These are phyloP conservation scores for Heimioporus sp. DNA, from an alignment of 768 basidiomycete genomes.

Conservation along the genomic window DNA sequence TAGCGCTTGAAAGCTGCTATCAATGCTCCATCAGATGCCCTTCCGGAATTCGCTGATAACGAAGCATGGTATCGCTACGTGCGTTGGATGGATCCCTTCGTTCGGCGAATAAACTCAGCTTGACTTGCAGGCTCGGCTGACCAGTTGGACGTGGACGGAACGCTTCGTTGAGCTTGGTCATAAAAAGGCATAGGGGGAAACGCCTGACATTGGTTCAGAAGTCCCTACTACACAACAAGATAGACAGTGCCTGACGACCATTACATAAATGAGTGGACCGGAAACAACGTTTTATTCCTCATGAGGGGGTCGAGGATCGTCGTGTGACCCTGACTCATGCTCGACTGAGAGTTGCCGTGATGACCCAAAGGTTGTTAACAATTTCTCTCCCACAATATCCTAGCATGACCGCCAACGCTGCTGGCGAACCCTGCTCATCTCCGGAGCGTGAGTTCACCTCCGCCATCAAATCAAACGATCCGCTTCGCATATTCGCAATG, in stretches of 20 bases:
- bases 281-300: constrained; percentile 12
- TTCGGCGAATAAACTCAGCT: background rate
- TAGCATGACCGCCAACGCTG: constrained; percentile 7
- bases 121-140: constrained; percentile 14
- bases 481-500: constrained; percentile 6
- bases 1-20: constrained; percentile 36
- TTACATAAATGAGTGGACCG: background rate
- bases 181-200: constrained; percentile 2
- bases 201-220: background rate
- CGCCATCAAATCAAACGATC: constrained; percentile 19
- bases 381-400: background rate
- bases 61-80: constrained; percentile 36
- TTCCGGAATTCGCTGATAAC: constrained; percentile 34
- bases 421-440: background rate
- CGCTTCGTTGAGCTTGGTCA: constrained; percentile 24
- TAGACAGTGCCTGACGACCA: too few relatives aligned
- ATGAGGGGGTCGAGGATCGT: background rate
- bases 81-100: constrained; percentile 1
- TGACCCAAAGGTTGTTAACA: background rate
- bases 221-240: background rate
- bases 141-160: constrained; percentile 23
- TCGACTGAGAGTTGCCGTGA: background rate
- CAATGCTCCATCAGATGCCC: constrained; percentile 18
- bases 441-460: constrained; percentile 6
- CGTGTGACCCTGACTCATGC: background rate